These are phyloP conservation scores for Tylopilus sp. DNA, from an alignment of 768 basidiomycete species.

Conservation along the genomic window DNA sequence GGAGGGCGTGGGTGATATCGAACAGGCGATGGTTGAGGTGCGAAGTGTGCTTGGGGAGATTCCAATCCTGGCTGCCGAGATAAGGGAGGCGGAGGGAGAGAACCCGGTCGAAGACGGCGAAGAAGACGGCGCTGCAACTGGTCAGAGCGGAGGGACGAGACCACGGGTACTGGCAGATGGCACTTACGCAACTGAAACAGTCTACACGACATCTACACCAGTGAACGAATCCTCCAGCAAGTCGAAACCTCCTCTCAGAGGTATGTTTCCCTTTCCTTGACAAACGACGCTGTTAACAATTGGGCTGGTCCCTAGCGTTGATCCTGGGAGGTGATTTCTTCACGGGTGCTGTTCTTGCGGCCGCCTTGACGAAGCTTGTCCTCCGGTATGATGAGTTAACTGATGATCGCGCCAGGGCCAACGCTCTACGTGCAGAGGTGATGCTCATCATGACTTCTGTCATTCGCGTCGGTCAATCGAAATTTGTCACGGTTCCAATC, in stretches of 20 bases:
- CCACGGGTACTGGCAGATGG: conserved; percentile 91
- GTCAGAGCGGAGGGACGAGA: conserved; percentile 46
- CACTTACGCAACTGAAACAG: conserved; percentile 96
- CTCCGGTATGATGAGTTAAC: conserved; percentile 61
- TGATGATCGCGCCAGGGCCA: conserved; percentile 52
- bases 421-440: conserved; percentile 85
- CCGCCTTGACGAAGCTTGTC: conserved; percentile 87
- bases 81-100: conserved; percentile 63
- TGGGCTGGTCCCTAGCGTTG: conserved; percentile 48
- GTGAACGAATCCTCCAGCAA: conserved; percentile 79
- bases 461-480: conserved; percentile 96
- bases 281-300: background rate
- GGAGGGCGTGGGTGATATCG: conserved; percentile 61
- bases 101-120: conserved; percentile 45
- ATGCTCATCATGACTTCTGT: conserved; percentile 99
- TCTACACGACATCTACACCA: conserved; percentile 62
- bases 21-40: conserved; percentile 70
- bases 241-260: conserved; percentile 87
- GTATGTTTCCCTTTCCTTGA: no score
- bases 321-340: conserved; percentile 97
- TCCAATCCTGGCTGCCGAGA: conserved; percentile 93
- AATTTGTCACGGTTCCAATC: conserved; percentile 90
- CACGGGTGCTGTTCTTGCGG: conserved; percentile 88
- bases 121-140: conserved; percentile 35
- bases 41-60: conserved; percentile 90